Evolutionary conservation across 2,329 filamentous ascomycete genomes (phyloP).

Genomic region (Tolypocladium cylindrosporum): DNA sequence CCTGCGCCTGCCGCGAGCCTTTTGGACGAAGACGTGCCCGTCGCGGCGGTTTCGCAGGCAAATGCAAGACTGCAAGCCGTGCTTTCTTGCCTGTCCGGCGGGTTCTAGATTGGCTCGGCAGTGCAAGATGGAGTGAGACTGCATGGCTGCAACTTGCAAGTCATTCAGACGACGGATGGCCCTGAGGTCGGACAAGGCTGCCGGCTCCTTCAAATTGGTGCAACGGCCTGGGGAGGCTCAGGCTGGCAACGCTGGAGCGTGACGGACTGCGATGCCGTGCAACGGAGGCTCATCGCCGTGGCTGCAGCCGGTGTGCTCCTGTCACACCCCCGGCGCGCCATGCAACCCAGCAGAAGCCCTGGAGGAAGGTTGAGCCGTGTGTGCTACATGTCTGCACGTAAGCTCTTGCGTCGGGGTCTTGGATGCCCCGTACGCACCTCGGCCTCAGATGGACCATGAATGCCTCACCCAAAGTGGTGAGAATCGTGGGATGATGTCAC

Average conservation of each 20-base stretch:
- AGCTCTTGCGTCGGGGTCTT: not conserved
- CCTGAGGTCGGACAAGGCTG: not conserved
- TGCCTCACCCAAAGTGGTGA: not conserved
- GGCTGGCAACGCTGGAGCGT: not conserved
- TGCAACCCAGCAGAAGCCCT: not conserved
- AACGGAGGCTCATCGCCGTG: not conserved
- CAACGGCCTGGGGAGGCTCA: not conserved
- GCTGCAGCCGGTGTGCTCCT: not conserved
- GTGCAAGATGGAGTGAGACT: not conserved
- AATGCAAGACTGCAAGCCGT: not conserved
- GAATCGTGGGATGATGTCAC: not conserved
- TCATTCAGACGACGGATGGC: not conserved
- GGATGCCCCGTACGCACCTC: not conserved
- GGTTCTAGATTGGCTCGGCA: not conserved
- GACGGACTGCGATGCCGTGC: not conserved
- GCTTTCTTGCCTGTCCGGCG: not conserved
- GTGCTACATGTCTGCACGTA: not conserved
- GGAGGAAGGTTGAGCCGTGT: not conserved
- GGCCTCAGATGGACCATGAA: not conserved
- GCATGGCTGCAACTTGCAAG: not conserved
- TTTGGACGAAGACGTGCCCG: not conserved
- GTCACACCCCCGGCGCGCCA: not conserved
- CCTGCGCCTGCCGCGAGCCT: not conserved
- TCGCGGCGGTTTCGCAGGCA: not conserved
- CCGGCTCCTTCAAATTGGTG: not conserved